Conservation (phyloP, 2,329 filamentous ascomycete species). For the Endoconidiophora laricicola region DNA sequence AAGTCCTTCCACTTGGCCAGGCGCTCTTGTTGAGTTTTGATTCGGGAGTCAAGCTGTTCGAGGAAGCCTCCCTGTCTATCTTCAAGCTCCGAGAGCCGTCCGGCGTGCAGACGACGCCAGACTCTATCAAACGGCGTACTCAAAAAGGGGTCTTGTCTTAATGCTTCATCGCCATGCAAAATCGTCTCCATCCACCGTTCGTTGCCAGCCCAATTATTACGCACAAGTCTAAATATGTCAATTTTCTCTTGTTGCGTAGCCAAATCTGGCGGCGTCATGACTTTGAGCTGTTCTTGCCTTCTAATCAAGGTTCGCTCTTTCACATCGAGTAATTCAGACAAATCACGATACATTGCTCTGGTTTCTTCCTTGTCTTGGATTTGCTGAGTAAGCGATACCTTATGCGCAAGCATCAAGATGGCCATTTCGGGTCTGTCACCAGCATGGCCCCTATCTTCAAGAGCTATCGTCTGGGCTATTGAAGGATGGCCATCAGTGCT, state of each 20-base stretch:
- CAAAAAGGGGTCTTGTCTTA: slow-evolving; percentile 45
- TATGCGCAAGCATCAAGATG: slow-evolving; percentile 57
- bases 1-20: slow-evolving; percentile 62
- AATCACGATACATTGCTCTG: slow-evolving; percentile 41
- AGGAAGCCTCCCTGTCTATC: slow-evolving; percentile 37
- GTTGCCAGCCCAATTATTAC: slow-evolving; percentile 64
- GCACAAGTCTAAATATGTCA: slow-evolving; percentile 42
- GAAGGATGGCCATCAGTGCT: slow-evolving; percentile 26
- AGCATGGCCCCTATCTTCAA: slow-evolving; percentile 41
- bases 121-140: slow-evolving; percentile 50
- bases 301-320: slow-evolving; percentile 43
- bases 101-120: slow-evolving; percentile 50
- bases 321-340: slow-evolving; percentile 44
- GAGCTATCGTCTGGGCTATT: slow-evolving; percentile 36
- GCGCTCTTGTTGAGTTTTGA: slow-evolving; percentile 49
- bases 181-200: slow-evolving; percentile 58
- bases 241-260: slow-evolving; percentile 27
- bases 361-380: slow-evolving; percentile 44
- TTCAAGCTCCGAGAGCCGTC: slow-evolving; percentile 39
- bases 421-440: slow-evolving; percentile 39
- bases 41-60: slow-evolving; percentile 52
- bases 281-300: slow-evolving; percentile 31
- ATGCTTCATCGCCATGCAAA: slow-evolving; percentile 45
- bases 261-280: slow-evolving; percentile 17
- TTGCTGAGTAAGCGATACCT: slow-evolving; percentile 42